Conservation (phyloP, 306 rosid species). For the Casuarina glauca region DNA sequence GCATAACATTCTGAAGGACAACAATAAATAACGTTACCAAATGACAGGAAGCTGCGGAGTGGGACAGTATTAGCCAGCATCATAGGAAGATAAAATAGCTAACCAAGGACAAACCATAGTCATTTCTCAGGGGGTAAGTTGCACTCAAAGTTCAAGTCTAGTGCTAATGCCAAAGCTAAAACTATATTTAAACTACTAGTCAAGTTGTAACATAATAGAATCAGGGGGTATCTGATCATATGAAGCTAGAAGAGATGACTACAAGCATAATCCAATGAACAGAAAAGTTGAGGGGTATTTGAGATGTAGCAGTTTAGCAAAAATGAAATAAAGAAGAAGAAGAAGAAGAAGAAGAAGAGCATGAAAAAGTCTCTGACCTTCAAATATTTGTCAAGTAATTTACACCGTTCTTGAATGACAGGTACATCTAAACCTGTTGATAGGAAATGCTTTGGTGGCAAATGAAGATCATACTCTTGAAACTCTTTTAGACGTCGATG, state of each 20-base stretch:
- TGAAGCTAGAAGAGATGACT: neutral
- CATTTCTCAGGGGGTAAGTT: conserved; percentile 23
- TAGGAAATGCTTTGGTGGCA: conserved; percentile 97
- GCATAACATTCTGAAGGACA: conserved; percentile 77
- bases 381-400: conserved; percentile 72
- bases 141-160: conserved; percentile 25
- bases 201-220: conserved; percentile 2
- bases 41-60: conserved; percentile 21
- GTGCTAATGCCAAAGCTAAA: conserved; percentile 8
- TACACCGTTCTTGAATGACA: conserved; percentile 87
- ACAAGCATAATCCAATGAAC: neutral
- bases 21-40: conserved; percentile 27
- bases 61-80: conserved; percentile 20
- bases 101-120: conserved; percentile 22
- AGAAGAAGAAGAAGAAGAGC: neutral
- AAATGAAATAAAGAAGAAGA: neutral
- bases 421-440: conserved; percentile 89
- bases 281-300: too few relatives aligned
- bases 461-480: conserved; percentile 84
- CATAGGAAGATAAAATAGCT: conserved; percentile 17
- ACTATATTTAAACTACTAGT: conserved; percentile 17
- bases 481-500: conserved; percentile 92
- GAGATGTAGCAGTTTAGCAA: neutral
- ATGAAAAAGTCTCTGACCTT: conserved; percentile 54
- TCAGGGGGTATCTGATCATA: neutral